Conservation (phyloP, 805 yeast species). For the Ogataea pilisensis region DNA sequence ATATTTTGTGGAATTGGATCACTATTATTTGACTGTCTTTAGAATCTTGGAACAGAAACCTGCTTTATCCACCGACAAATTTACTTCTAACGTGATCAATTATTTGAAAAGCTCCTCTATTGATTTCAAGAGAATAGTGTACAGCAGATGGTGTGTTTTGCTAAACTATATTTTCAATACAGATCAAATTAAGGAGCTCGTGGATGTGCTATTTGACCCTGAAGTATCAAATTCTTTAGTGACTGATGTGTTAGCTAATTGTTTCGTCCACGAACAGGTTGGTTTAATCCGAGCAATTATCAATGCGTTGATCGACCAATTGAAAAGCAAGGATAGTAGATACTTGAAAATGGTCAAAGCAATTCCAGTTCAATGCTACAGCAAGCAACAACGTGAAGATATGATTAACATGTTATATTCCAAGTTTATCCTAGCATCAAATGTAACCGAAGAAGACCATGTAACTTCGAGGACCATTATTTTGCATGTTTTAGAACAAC, state of each 20-base stretch:
- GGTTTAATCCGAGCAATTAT: slow-evolving; percentile 30
- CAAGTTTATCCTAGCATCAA: slow-evolving; percentile 3
- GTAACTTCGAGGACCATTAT: slow-evolving; percentile 15
- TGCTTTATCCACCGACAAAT: slow-evolving; percentile 13
- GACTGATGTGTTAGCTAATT: slow-evolving; percentile 30
- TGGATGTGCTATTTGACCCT: slow-evolving; percentile 26
- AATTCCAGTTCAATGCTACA: slow-evolving; percentile 50
- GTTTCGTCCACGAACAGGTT: slow-evolving; percentile 45
- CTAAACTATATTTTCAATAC: slow-evolving; percentile 33
- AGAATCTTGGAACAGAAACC: slow-evolving; percentile 39
- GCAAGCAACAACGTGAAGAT: slow-evolving; percentile 32
- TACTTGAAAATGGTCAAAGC: slow-evolving; percentile 7
- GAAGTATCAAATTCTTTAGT: slow-evolving; percentile 19
- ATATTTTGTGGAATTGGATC: slow-evolving; percentile 2
- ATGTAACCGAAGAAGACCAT: background rate
- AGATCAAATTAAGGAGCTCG: slow-evolving; percentile 28
- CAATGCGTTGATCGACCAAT: slow-evolving; percentile 2
- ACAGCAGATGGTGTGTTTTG: slow-evolving; percentile 56
- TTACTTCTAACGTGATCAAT: slow-evolving; percentile 24
- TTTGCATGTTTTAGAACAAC: slow-evolving; percentile 41
- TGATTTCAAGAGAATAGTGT: slow-evolving; percentile 23
- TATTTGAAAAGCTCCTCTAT: slow-evolving; percentile 14
- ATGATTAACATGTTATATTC: slow-evolving; percentile 22
- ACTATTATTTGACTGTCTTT: slow-evolving; percentile 30
- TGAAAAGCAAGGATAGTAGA: background rate